These are phyloP conservation scores for Scenedesmus sp. DNA, from an alignment of 163 green algal species.

Conservation along the genomic window DNA sequence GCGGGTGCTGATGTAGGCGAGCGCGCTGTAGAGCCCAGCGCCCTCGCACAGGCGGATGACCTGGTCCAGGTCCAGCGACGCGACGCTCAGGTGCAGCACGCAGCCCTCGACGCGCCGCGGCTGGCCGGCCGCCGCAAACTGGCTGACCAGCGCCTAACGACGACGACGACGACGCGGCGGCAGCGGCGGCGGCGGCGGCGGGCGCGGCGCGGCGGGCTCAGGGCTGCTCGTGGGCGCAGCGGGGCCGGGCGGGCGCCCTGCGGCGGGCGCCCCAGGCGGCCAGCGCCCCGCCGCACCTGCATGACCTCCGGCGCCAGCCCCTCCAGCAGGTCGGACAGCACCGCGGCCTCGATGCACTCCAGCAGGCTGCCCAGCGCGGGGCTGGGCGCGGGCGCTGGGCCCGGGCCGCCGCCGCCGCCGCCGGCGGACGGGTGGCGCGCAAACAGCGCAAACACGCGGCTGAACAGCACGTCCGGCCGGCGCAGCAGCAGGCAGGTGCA, in stretches of 20 bases:
- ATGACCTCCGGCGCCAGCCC: slow-evolving; percentile 77
- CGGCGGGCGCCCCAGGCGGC: not conserved
- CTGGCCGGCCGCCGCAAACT: slow-evolving; percentile 58
- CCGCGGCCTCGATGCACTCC: slow-evolving; percentile 65
- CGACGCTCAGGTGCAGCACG: slow-evolving; percentile 92
- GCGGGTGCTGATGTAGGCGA: slow-evolving; percentile 82
- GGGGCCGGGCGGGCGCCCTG: no score
- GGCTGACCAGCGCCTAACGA: slow-evolving; percentile 79
- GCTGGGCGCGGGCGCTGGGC: no score
- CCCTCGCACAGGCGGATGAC: slow-evolving; percentile 85
- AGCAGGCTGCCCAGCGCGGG: slow-evolving; percentile 64
- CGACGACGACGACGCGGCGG: no score
- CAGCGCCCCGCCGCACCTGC: slow-evolving; percentile 55
- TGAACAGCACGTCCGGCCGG: slow-evolving; percentile 60
- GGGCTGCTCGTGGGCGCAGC: no score
- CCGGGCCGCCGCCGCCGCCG: not conserved
- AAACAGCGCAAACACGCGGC: slow-evolving; percentile 69
- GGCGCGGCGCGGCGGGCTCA: no score
- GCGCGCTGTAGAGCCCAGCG: slow-evolving; percentile 81
- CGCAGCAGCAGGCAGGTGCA: slow-evolving; percentile 68
- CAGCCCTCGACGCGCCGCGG: slow-evolving; percentile 83
- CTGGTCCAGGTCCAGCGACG: slow-evolving; percentile 93
- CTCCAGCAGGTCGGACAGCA: slow-evolving; percentile 64
- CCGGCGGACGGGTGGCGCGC: not conserved
- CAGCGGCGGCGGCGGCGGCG: no score